phyloP scores from a whole-genome alignment of 2,329 filamentous ascomycete species.

The Escovopsis weberi region DNA sequence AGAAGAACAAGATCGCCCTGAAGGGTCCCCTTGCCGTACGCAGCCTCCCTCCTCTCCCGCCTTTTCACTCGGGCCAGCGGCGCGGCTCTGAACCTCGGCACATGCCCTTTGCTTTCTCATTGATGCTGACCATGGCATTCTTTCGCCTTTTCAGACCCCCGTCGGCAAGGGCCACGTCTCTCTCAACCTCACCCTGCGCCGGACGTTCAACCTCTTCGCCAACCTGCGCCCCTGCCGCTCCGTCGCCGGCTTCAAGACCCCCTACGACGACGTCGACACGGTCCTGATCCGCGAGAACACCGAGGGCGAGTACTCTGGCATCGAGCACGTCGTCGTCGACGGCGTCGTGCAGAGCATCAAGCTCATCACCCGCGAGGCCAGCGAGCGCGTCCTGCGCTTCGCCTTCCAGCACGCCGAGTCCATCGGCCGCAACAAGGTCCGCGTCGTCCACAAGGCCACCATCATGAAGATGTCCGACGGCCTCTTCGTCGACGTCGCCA shows the following conservation, averaged over 20 bases:
- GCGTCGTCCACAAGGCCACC: conserved; percentile 97
- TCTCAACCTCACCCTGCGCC: conserved; percentile 93
- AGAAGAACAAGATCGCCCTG: conserved; percentile 90
- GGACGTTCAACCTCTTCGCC: conserved; percentile 99
- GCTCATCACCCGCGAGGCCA: conserved; percentile 91
- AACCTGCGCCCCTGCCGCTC: conserved; percentile 97
- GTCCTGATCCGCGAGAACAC: conserved; percentile 99
- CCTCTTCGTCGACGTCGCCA: conserved; percentile 82
- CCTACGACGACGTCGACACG: conserved; percentile 93
- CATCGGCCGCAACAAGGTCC: conserved; percentile 91
- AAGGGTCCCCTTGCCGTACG: conserved; percentile 93
- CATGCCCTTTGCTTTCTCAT: background rate
- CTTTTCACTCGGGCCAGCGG: background rate
- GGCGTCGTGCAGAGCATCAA: conserved; percentile 99
- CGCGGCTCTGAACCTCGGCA: background rate
- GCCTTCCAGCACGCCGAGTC: conserved; percentile 96
- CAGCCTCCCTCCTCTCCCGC: background rate
- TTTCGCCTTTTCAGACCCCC: conserved; percentile 48
- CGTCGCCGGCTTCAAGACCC: conserved; percentile 94
- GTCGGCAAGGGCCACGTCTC: conserved; percentile 98
- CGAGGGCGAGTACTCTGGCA: conserved; percentile 98
- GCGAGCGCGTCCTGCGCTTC: conserved; percentile 88
- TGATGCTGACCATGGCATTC: conserved; percentile 5
- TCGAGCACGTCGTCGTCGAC: conserved; percentile 95
- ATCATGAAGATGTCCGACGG: conserved; percentile 99